Evolutionary conservation across 164 flowering plant species (phyloP).

Genomic region (Aristolochia fimbriata): DNA sequence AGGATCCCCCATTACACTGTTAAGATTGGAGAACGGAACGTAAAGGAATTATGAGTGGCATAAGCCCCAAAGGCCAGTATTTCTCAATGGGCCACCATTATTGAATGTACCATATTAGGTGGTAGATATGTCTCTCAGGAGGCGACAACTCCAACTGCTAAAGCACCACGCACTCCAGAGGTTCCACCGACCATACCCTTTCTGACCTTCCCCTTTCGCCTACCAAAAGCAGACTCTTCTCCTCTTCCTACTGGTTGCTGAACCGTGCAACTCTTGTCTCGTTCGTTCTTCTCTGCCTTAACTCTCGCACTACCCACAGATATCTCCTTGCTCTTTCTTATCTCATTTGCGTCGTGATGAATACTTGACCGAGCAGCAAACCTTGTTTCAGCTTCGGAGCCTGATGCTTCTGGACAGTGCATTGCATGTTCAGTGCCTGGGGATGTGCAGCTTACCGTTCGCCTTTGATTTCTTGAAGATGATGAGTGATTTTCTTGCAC

Average conservation of each 20-base stretch:
- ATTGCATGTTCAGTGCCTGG: not conserved
- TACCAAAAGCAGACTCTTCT: not conserved
- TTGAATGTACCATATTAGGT: no score
- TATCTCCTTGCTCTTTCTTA: not conserved
- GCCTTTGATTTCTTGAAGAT: not conserved
- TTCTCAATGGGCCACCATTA: no score
- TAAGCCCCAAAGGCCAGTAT: no score
- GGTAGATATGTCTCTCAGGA: constrained; percentile 1
- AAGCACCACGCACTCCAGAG: constrained; percentile 1
- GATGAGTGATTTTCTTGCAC: not conserved
- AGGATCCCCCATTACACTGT: no score
- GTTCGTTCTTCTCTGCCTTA: constrained; percentile 2
- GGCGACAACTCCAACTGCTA: constrained; percentile 4
- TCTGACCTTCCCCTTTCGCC: constrained; percentile 1
- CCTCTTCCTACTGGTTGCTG: not conserved
- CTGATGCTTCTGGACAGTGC: not conserved
- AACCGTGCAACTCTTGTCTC: not conserved
- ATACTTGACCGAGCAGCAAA: not conserved
- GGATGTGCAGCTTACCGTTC: not conserved
- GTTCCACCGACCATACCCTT: constrained; percentile 1
- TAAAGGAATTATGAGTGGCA: no score
- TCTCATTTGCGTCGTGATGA: not conserved
- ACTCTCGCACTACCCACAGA: not conserved
- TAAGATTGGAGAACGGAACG: no score
- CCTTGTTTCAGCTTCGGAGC: not conserved